Evolutionary conservation across 257 asterid genomes (phyloP).

Genomic region (Solanum sitiens): DNA sequence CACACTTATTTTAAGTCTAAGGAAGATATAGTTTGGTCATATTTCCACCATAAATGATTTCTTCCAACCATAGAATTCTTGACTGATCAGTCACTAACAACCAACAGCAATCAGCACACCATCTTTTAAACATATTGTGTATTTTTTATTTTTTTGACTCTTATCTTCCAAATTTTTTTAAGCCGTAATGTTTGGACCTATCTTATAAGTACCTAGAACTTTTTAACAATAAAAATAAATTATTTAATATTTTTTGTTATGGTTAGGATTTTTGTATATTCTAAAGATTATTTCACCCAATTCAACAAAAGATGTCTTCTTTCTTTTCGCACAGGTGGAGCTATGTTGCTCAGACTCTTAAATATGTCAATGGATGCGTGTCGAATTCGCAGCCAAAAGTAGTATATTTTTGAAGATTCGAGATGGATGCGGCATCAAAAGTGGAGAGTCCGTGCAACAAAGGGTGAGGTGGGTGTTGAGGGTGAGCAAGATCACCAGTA

Average conservation of each 20-base stretch:
- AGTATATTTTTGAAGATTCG: no score
- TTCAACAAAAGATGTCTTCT: neutral
- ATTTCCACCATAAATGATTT: neutral
- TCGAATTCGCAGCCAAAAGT: no score
- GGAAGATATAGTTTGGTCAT: neutral
- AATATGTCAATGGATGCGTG: no score
- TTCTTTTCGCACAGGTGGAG: rapidly evolving
- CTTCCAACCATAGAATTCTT: neutral
- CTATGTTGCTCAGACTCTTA: no score
- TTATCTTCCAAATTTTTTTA: neutral
- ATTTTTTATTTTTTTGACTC: neutral
- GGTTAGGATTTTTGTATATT: neutral
- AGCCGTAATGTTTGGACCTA: neutral
- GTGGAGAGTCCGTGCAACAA: no score
- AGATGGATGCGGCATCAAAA: no score
- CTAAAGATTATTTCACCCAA: neutral
- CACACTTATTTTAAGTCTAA: neutral
- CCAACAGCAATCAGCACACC: neutral
- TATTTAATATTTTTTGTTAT: neutral
- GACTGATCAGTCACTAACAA: neutral
- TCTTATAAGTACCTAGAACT: no score
- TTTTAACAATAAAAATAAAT: neutral
- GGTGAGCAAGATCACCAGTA: neutral
- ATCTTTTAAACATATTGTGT: neutral
- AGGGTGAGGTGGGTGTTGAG: neutral